phyloP scores from a whole-genome alignment of 2,329 filamentous ascomycete species.

The Aschersonia sp. region DNA sequence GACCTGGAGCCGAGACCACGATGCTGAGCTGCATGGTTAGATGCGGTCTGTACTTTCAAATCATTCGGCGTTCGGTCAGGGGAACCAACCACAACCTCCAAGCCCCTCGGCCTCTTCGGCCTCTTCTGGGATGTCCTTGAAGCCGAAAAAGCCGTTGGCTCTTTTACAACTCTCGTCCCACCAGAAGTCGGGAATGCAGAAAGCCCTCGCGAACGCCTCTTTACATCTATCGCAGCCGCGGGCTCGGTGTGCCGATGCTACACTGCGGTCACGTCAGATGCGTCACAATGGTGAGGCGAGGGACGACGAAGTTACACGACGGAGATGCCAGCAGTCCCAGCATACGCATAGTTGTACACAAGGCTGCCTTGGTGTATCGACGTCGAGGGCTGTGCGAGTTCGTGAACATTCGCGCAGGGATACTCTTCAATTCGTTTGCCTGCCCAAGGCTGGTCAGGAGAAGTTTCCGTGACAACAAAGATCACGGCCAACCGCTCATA shows the following conservation, averaged over 20 bases:
- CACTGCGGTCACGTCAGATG: background rate
- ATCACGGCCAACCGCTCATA: too few species aligned
- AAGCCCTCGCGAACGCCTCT: background rate
- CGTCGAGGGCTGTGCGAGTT: background rate
- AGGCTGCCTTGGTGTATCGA: background rate
- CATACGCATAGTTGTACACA: background rate
- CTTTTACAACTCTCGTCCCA: conserved; percentile 2
- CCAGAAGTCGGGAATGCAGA: conserved; percentile 3
- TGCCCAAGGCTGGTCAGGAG: too few species aligned
- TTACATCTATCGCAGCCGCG: conserved; percentile 1
- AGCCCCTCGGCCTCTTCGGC: background rate
- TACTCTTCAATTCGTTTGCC: too few species aligned
- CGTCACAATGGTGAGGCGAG: background rate
- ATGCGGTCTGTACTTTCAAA: background rate
- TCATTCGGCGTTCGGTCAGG: too few species aligned
- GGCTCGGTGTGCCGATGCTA: background rate
- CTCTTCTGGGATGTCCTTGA: conserved; percentile 1
- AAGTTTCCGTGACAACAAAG: too few species aligned
- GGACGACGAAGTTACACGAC: background rate
- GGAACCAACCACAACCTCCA: background rate
- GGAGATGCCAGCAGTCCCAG: background rate
- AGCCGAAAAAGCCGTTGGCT: conserved; percentile 6
- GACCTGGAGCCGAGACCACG: conserved; percentile 2
- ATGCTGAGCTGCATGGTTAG: background rate
- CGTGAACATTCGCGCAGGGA: background rate